Evolutionary conservation across 495 filamentous ascomycete genomes (phyloP).

Genomic region (Trypethelium eluteriae): DNA sequence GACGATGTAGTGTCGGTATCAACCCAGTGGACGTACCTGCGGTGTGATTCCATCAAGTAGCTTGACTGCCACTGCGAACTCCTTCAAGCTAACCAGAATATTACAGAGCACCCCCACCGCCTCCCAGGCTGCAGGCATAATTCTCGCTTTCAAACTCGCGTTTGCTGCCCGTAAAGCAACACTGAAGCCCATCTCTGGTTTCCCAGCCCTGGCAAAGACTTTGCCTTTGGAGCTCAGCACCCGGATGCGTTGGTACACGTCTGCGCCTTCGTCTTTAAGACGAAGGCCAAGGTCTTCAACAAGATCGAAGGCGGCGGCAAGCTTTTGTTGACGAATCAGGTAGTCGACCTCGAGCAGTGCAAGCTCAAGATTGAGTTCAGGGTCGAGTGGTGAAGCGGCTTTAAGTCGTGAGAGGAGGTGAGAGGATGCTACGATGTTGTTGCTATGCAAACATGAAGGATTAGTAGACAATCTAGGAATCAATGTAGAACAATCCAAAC

Average conservation of each 20-base stretch:
- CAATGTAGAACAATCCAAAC: slow-evolving; percentile 4
- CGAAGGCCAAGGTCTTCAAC: slow-evolving; percentile 59
- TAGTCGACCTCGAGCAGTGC: slow-evolving; percentile 64
- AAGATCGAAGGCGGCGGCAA: slow-evolving; percentile 54
- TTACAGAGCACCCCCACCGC: slow-evolving; percentile 61
- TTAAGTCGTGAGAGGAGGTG: slow-evolving; percentile 19
- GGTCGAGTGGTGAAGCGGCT: slow-evolving; percentile 38
- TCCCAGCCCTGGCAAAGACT: slow-evolving; percentile 61
- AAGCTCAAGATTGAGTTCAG: slow-evolving; percentile 64
- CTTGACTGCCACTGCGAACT: slow-evolving; percentile 61
- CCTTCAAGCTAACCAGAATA: slow-evolving; percentile 62
- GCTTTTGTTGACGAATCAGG: slow-evolving; percentile 55
- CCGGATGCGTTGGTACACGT: slow-evolving; percentile 66
- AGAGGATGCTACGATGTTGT: slow-evolving; percentile 26
- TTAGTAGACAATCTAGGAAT: slow-evolving; percentile 2
- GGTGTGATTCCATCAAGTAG: slow-evolving; percentile 70
- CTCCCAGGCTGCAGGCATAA: slow-evolving; percentile 70
- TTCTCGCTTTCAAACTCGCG: slow-evolving; percentile 61
- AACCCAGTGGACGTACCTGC: slow-evolving; percentile 41
- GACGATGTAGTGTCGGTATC: neutral
- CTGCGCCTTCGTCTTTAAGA: slow-evolving; percentile 61
- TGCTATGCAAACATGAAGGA: slow-evolving; percentile 26
- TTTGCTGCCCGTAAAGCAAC: slow-evolving; percentile 71
- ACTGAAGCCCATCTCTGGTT: slow-evolving; percentile 74
- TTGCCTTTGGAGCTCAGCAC: slow-evolving; percentile 70